A percentile compares a stretch with the other conserved stretches of the same genome.
Evolutionary conservation across 345 rosid species (phyloP).

Genomic region (Hibiscus tridactylites): DNA sequence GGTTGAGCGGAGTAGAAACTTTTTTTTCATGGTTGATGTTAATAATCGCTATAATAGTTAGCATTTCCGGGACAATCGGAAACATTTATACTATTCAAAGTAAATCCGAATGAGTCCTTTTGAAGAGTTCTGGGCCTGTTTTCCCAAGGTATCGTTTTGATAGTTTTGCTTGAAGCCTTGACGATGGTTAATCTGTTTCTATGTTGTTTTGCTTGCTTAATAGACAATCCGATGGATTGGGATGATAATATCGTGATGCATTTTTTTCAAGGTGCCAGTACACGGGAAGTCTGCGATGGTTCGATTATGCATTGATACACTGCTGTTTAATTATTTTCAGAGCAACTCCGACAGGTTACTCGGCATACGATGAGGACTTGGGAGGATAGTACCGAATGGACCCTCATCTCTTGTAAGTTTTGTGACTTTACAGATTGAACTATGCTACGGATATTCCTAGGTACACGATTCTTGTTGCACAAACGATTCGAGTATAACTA

Average conservation of each 20-base stretch:
- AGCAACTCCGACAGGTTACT: background rate
- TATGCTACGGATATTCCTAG: background rate
- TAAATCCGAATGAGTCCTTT: constrained; percentile 26
- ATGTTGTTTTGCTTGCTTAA: background rate
- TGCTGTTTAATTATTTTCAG: background rate
- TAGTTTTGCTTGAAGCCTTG: background rate
- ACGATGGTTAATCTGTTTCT: background rate
- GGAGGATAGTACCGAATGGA: background rate
- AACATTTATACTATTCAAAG: constrained; percentile 57
- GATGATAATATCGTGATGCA: background rate
- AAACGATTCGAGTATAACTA: background rate
- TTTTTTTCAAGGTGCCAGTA: background rate
- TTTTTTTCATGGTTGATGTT: constrained; percentile 65
- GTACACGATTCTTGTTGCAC: background rate
- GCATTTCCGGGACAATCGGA: constrained; percentile 66
- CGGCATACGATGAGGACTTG: background rate
- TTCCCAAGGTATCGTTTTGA: constrained; percentile 1
- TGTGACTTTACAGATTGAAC: background rate
- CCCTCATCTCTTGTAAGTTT: constrained; percentile 9
- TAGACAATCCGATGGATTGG: background rate
- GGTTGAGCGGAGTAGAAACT: constrained; percentile 27
- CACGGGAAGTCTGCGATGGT: background rate
- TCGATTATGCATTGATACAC: background rate
- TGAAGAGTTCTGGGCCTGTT: background rate
- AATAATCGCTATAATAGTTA: constrained; percentile 55